These are phyloP conservation scores for Elongisporangium prolatum DNA, from an alignment of 352 stramenopile species.

Conservation along the genomic window DNA sequence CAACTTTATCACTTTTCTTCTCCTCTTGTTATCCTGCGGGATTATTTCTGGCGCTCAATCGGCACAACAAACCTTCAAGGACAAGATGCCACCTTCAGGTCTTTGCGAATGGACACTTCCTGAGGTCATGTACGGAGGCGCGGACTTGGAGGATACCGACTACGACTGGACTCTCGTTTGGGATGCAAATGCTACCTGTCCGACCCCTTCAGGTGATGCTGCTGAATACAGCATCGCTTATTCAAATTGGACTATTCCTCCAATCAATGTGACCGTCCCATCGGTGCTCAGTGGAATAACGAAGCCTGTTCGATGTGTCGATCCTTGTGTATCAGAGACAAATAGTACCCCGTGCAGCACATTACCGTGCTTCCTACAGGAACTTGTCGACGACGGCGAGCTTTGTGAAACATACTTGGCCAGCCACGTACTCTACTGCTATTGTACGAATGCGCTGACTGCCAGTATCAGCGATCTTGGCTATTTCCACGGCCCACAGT, in stretches of 20 bases:
- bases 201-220: slow-evolving; percentile 13
- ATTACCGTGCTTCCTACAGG: slow-evolving; percentile 58
- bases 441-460: slow-evolving; percentile 53
- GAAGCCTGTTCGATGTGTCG: slow-evolving; percentile 32
- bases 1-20: slow-evolving; percentile 66
- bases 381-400: slow-evolving; percentile 21
- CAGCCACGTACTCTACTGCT: slow-evolving; percentile 65
- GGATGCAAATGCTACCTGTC: slow-evolving; percentile 49
- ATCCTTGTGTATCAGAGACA: slow-evolving; percentile 58
- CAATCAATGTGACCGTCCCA: slow-evolving; percentile 17
- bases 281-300: slow-evolving; percentile 4
- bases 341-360: slow-evolving; percentile 49
- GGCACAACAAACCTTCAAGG: slow-evolving; percentile 61
- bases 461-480: slow-evolving; percentile 40
- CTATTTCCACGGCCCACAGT: slow-evolving; percentile 40
- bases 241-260: slow-evolving; percentile 49
- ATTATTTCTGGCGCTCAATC: slow-evolving; percentile 81
- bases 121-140: slow-evolving; percentile 55
- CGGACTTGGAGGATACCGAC: slow-evolving; percentile 13
- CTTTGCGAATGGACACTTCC: slow-evolving; percentile 56
- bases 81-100: slow-evolving; percentile 48
- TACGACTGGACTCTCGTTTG: slow-evolving; percentile 47
- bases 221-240: slow-evolving; percentile 58
- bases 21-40: slow-evolving; percentile 59
- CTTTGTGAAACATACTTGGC: slow-evolving; percentile 57